Evolutionary conservation across 495 filamentous ascomycete species (phyloP).

Genomic region (Neurospora hispaniola): DNA sequence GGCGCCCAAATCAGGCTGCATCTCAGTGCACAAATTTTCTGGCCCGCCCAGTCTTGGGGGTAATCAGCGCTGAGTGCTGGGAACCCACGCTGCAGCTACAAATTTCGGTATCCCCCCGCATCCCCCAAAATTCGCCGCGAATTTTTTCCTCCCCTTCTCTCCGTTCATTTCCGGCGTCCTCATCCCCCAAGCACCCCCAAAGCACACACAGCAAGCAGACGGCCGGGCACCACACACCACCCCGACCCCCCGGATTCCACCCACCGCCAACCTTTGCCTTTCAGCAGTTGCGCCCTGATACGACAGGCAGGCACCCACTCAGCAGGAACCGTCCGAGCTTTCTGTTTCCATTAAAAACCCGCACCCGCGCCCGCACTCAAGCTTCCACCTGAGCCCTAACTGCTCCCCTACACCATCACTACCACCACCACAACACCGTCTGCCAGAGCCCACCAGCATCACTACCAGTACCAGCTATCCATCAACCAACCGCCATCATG

Average conservation of each 20-base stretch:
- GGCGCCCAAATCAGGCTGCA: constrained; percentile 11
- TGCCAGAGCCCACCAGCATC: constrained; percentile 11
- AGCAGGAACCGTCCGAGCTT: neutral
- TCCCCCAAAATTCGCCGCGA: constrained; percentile 21
- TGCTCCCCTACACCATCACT: constrained; percentile 15
- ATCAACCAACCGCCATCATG: constrained; percentile 15
- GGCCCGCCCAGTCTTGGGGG: constrained; percentile 16
- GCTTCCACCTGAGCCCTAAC: constrained; percentile 1
- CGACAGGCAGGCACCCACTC: constrained; percentile 1
- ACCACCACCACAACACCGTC: constrained; percentile 10
- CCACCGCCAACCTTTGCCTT: neutral
- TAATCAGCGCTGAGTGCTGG: constrained; percentile 23
- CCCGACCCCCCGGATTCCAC: neutral
- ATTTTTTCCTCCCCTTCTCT: constrained; percentile 25
- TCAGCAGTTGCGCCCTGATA: constrained; percentile 13
- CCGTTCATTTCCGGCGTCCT: constrained; percentile 20
- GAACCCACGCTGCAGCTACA: constrained; percentile 18
- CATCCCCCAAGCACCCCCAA: neutral
- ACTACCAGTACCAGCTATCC: constrained; percentile 9
- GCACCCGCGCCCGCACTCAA: neutral
- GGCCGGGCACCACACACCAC: neutral
- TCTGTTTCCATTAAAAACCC: neutral
- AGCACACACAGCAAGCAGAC: neutral
- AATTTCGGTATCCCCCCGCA: constrained; percentile 19
- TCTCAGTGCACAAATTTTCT: constrained; percentile 18